Percentiles rank a stretch among this genome's conserved stretches.
Conservation (phyloP, 257 asterid species). For the Scutellaria minor region DNA sequence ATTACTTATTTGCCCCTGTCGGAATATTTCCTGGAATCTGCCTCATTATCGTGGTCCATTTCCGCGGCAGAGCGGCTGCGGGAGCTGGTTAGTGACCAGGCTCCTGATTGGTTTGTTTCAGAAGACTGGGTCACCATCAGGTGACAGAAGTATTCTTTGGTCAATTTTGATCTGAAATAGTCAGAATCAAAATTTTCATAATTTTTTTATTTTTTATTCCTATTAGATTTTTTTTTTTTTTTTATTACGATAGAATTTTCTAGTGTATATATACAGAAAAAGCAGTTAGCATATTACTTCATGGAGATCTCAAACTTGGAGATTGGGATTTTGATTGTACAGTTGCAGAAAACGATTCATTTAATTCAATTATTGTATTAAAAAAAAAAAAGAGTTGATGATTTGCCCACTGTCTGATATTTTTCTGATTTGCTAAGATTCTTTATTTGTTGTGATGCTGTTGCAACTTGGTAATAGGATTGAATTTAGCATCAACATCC, state of each 20-base stretch:
- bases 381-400: conserved; percentile 42
- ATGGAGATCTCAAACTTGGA: conserved; percentile 15
- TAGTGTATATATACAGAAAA: neutral
- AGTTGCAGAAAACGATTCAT: conserved; percentile 23
- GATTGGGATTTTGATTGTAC: conserved; percentile 34
- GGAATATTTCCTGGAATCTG: conserved; percentile 33
- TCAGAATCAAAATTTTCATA: conserved; percentile 28
- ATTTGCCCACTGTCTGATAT: conserved; percentile 29
- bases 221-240: neutral
- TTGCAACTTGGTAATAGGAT: conserved; percentile 34
- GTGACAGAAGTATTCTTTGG: conserved; percentile 37
- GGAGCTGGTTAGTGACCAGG: conserved; percentile 35
- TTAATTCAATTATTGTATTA: conserved; percentile 21
- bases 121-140: conserved; percentile 74
- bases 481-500: neutral
- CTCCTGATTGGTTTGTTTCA: conserved; percentile 51
- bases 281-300: neutral
- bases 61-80: conserved; percentile 51
- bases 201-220: conserved; percentile 21
- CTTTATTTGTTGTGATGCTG: conserved; percentile 20
- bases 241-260: neutral
- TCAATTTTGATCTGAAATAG: conserved; percentile 30
- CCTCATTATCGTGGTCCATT: neutral
- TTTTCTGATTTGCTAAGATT: conserved; percentile 33
- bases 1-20: conserved; percentile 50